These are phyloP conservation scores for Curvularia lunata DNA, from an alignment of 2,329 filamentous ascomycete species.

Conservation along the genomic window DNA sequence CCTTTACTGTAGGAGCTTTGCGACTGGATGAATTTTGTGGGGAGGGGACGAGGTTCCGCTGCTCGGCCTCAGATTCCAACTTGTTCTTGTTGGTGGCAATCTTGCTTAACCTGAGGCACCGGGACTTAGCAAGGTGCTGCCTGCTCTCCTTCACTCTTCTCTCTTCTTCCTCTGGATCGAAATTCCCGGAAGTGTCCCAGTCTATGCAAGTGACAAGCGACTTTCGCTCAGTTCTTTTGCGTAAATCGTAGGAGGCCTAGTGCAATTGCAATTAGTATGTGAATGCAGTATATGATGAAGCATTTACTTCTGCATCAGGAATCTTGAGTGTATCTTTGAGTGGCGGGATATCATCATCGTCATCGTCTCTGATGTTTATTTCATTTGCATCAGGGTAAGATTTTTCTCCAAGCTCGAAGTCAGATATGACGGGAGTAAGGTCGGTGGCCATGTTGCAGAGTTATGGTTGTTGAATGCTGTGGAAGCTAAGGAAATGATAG, in stretches of 20 bases:
- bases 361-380: no score
- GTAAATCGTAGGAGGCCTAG: slow-evolving; percentile 30
- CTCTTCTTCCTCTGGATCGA: slow-evolving; percentile 36
- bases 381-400: no score
- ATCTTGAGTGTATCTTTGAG: slow-evolving; percentile 22
- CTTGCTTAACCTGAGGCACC: slow-evolving; percentile 23
- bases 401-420: slow-evolving; percentile 19
- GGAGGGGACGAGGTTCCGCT: background rate
- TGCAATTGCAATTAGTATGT: slow-evolving; percentile 10
- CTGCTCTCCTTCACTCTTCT: slow-evolving; percentile 18
- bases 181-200: slow-evolving; percentile 48
- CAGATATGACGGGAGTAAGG: background rate
- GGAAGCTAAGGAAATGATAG: background rate
- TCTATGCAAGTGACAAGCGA: slow-evolving; percentile 43
- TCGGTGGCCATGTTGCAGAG: slow-evolving; percentile 1
- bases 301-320: slow-evolving; percentile 17
- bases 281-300: background rate
- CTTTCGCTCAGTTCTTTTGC: slow-evolving; percentile 32
- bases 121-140: slow-evolving; percentile 31
- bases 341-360: slow-evolving; percentile 15
- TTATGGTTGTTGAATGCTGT: background rate
- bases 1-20: background rate
- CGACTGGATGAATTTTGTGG: background rate
- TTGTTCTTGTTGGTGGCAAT: slow-evolving; percentile 12
- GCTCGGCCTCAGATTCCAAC: background rate